Evolutionary conservation across 441 rosid species (phyloP).

Genomic region (Eutrema salsugineum): DNA sequence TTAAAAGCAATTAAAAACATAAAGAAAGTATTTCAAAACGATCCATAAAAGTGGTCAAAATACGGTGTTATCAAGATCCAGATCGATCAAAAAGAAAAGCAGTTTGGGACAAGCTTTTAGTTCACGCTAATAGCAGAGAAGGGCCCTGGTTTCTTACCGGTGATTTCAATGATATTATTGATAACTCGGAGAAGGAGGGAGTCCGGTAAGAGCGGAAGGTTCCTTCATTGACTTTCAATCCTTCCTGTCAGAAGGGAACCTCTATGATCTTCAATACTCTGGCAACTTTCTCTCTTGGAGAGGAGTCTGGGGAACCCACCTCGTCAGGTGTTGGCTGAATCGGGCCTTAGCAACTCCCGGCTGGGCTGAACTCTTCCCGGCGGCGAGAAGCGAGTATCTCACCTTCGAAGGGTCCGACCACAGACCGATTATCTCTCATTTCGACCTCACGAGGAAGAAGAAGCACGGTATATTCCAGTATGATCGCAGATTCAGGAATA

Average conservation of each 20-base stretch:
- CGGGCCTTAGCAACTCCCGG: not conserved
- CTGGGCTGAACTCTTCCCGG: not conserved
- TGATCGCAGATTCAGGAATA: not conserved
- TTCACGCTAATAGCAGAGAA: no score
- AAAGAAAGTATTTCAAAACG: no score
- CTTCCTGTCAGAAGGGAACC: not conserved
- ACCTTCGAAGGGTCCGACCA: not conserved
- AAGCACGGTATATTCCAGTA: not conserved
- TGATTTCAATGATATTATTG: not conserved
- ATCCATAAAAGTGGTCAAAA: no score
- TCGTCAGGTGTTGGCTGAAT: not conserved
- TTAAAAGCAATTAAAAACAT: no score
- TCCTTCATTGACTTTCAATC: not conserved
- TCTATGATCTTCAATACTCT: not conserved
- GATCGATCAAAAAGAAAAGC: not conserved
- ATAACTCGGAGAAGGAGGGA: not conserved
- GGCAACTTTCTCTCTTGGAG: not conserved
- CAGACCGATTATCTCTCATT: not conserved
- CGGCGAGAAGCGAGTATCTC: not conserved
- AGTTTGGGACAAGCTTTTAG: no score
- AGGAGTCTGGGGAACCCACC: not conserved
- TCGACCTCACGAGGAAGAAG: not conserved
- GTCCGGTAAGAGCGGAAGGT: not conserved
- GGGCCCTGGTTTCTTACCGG: not conserved
- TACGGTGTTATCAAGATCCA: no score